Conservation (phyloP, 116 monocot genomes). For the Iris pallida region DNA sequence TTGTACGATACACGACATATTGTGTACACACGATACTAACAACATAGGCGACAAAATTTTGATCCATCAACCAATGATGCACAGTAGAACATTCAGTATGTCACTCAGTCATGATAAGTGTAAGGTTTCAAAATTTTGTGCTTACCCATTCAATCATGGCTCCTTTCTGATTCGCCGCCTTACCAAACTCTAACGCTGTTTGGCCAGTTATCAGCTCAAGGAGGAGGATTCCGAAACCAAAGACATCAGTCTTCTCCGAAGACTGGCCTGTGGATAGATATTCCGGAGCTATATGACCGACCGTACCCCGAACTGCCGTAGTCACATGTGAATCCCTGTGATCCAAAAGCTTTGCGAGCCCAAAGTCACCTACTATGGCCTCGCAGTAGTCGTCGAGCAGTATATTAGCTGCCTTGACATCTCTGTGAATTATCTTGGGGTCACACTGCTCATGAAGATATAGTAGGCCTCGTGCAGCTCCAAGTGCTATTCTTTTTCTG, state of each 20-base stretch:
- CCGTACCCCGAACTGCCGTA: conserved; percentile 65
- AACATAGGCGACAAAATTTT: no score
- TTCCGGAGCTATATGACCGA: conserved; percentile 71
- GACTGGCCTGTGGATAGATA: conserved; percentile 70
- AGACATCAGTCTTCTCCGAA: conserved; percentile 67
- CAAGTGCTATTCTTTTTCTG: conserved; percentile 56
- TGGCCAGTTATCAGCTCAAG: conserved; percentile 59
- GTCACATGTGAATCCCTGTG: conserved; percentile 69
- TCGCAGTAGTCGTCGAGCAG: conserved; percentile 58
- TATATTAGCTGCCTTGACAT: conserved; percentile 68
- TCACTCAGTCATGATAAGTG: no score
- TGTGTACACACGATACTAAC: no score
- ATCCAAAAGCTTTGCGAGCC: conserved; percentile 61
- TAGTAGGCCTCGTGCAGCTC: conserved; percentile 59
- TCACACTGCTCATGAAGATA: conserved; percentile 75
- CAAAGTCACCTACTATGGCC: conserved; percentile 66
- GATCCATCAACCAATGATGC: no score
- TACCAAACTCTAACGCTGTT: conserved; percentile 61
- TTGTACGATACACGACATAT: no score
- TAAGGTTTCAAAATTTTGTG: not conserved
- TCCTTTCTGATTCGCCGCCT: conserved; percentile 63
- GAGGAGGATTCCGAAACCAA: conserved; percentile 64
- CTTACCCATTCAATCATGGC: conserved; percentile 78
- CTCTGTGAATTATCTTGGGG: conserved; percentile 68
- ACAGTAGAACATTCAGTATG: no score